Conservation (phyloP, 2,329 filamentous ascomycete genomes). For the Metarhizium robertsii region DNA sequence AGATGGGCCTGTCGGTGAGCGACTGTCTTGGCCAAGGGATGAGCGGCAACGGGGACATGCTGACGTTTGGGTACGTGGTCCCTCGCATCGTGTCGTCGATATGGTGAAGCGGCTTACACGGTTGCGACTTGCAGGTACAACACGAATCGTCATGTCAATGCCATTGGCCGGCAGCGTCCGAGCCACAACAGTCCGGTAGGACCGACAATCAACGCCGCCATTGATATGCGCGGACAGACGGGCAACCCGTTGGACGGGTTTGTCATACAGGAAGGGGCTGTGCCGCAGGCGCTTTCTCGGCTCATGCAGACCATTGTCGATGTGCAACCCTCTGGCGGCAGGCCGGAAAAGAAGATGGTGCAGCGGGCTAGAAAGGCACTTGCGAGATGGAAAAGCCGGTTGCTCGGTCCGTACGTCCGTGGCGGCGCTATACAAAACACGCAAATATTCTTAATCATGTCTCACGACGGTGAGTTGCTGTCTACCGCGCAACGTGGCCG, state of each 20-base stretch:
- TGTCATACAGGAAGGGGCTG: constrained; percentile 54
- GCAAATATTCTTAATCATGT: constrained; percentile 58
- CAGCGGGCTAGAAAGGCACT: constrained; percentile 6
- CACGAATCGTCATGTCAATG: constrained; percentile 45
- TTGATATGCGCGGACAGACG: constrained; percentile 43
- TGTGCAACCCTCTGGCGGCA: constrained; percentile 21
- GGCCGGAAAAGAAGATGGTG: constrained; percentile 17
- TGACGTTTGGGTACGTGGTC: constrained; percentile 46
- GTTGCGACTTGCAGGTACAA: constrained; percentile 38
- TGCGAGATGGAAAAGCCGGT: constrained; percentile 31
- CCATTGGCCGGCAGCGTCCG: constrained; percentile 40
- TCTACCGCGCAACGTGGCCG: not conserved
- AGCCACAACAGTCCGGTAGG: constrained; percentile 44
- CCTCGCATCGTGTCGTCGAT: not conserved
- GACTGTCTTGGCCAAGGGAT: constrained; percentile 47
- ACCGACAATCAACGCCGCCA: constrained; percentile 53
- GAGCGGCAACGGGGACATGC: constrained; percentile 58
- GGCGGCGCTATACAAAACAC: constrained; percentile 49
- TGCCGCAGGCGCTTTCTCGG: constrained; percentile 46
- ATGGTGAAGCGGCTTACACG: not conserved
- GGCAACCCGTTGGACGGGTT: constrained; percentile 50
- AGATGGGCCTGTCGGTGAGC: constrained; percentile 49
- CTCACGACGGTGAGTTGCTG: constrained; percentile 43
- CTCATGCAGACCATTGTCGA: constrained; percentile 50
- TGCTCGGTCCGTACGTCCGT: constrained; percentile 48